Evolutionary conservation across 2,329 filamentous ascomycete species (phyloP).

Genomic region (Hysterium pulicare): DNA sequence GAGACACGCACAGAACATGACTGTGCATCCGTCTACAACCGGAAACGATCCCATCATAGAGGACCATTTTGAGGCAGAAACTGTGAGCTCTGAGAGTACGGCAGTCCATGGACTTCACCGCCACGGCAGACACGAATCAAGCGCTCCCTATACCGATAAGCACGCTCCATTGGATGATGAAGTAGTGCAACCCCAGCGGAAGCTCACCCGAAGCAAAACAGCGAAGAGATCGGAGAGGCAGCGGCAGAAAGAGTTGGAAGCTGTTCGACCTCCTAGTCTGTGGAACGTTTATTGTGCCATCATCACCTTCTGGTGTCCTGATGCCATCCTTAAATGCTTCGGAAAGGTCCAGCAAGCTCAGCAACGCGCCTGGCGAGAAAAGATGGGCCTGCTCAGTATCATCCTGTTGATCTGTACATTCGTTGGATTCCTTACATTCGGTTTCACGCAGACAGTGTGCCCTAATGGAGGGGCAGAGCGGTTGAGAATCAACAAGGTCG

Average conservation of each 20-base stretch:
- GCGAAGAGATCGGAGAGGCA: conserved; percentile 58
- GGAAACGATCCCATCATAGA: conserved; percentile 87
- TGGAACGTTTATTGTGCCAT: conserved; percentile 96
- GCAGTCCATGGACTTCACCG: conserved; percentile 47
- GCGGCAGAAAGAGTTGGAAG: conserved; percentile 57
- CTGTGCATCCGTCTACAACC: conserved; percentile 82
- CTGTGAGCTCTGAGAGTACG: conserved; percentile 61
- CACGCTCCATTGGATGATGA: conserved; percentile 34
- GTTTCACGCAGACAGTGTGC: conserved; percentile 88
- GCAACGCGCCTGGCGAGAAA: conserved; percentile 92
- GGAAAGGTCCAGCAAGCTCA: conserved; percentile 83
- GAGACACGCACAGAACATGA: conserved; percentile 91
- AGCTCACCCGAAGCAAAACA: conserved; percentile 63
- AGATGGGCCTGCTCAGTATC: conserved; percentile 94
- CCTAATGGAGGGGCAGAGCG: conserved; percentile 63
- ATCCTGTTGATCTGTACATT: conserved; percentile 83
- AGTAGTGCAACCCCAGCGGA: conserved; percentile 48
- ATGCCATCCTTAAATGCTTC: conserved; percentile 78
- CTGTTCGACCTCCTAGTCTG: conserved; percentile 73
- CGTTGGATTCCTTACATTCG: conserved; percentile 94
- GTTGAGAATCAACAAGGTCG: conserved; percentile 78
- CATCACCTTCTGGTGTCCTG: conserved; percentile 91
- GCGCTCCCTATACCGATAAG: conserved; percentile 37
- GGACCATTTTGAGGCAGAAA: conserved; percentile 55
- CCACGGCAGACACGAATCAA: conserved; percentile 31